Evolutionary conservation across 768 basidiomycete genomes (phyloP).

Genomic region (Podaxis sp.): DNA sequence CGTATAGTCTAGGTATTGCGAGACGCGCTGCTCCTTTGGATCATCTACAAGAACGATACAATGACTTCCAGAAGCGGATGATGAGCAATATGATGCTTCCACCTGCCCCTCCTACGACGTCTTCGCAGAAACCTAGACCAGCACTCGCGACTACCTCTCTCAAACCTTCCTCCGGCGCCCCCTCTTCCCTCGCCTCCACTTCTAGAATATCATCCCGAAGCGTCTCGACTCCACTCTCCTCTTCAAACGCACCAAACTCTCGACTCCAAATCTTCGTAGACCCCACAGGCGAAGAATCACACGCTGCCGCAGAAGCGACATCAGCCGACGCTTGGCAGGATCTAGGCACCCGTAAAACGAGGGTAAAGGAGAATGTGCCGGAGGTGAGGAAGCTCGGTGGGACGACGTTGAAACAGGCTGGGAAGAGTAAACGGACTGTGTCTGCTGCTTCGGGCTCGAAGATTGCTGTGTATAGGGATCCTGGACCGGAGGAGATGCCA

Average conservation of each 20-base stretch:
- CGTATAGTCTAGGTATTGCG: constrained; percentile 86
- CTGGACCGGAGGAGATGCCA: constrained; percentile 47
- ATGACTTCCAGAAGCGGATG: constrained; percentile 92
- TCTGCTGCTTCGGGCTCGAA: constrained; percentile 43
- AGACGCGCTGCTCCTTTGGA: constrained; percentile 80
- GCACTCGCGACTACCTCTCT: constrained; percentile 45
- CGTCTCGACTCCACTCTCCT: constrained; percentile 26
- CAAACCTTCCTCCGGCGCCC: constrained; percentile 26
- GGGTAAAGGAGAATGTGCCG: constrained; percentile 77
- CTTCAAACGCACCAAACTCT: constrained; percentile 40
- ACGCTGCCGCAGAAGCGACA: constrained; percentile 34
- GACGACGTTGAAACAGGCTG: constrained; percentile 63
- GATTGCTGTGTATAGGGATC: constrained; percentile 68
- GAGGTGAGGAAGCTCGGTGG: constrained; percentile 70
- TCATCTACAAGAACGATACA: constrained; percentile 71
- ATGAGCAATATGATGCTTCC: constrained; percentile 52
- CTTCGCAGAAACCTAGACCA: constrained; percentile 31
- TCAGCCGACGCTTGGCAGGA: constrained; percentile 61
- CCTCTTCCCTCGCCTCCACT: constrained; percentile 18
- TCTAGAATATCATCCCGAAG: constrained; percentile 25
- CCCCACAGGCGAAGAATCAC: constrained; percentile 52
- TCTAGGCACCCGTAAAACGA: constrained; percentile 72
- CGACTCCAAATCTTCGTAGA: constrained; percentile 76
- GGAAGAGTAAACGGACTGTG: constrained; percentile 52
- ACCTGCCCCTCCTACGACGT: constrained; percentile 33